These are phyloP conservation scores for Sugiyamaella castrensis DNA, from an alignment of 1,139 yeast genomes.

Conservation along the genomic window DNA sequence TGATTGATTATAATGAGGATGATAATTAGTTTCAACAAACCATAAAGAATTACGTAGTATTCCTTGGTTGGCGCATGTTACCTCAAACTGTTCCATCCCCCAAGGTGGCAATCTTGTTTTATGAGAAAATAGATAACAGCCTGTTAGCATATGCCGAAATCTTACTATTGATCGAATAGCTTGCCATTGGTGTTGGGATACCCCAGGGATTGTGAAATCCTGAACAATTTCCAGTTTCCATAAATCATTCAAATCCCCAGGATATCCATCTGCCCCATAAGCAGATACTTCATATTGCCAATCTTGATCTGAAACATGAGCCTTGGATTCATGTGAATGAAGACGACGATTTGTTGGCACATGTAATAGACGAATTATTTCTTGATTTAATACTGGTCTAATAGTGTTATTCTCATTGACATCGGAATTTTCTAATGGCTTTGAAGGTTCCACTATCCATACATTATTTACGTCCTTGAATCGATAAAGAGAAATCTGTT, in stretches of 20 bases:
- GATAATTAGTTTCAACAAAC: constrained; percentile 60
- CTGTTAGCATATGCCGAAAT: constrained; percentile 55
- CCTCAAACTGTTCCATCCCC: constrained; percentile 73
- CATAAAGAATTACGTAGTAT: constrained; percentile 58
- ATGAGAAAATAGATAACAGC: constrained; percentile 63
- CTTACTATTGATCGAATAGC: constrained; percentile 58
- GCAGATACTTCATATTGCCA: constrained; percentile 73
- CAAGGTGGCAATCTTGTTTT: constrained; percentile 60
- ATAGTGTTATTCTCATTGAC: not conserved
- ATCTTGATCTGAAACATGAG: constrained; percentile 79
- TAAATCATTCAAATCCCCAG: constrained; percentile 33
- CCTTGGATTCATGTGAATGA: constrained; percentile 54
- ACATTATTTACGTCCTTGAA: constrained; percentile 55
- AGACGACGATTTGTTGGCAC: constrained; percentile 56
- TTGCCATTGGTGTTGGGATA: constrained; percentile 45
- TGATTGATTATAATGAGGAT: constrained; percentile 41
- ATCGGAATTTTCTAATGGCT: not conserved
- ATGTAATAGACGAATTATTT: constrained; percentile 59
- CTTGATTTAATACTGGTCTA: constrained; percentile 40
- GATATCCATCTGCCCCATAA: constrained; percentile 47
- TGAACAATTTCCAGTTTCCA: constrained; percentile 30
- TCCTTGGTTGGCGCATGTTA: constrained; percentile 67
- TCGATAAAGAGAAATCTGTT: constrained; percentile 65
- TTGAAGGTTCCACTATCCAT: constrained; percentile 58
- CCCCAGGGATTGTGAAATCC: constrained; percentile 25